Evolutionary conservation across 352 stramenopile species (phyloP), one percentile per base, ranked within the genome.

Genomic region (Phytophthora quininea): DNA sequence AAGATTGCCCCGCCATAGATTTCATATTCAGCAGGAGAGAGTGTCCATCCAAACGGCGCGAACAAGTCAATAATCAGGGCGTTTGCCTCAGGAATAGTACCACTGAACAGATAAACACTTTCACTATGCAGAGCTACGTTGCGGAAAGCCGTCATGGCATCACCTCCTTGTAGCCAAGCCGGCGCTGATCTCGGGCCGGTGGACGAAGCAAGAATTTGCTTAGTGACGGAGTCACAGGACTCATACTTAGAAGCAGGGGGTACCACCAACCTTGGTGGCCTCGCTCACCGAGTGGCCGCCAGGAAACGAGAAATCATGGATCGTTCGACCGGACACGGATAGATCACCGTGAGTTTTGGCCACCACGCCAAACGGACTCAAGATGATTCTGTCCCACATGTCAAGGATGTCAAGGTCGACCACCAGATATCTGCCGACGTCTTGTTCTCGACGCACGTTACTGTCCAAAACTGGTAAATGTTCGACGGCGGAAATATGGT

Each of bases 241-340:
- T 49, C 30, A 33, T 69, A 69, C 5, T 29, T 9, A n/a, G 59
- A 24, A 24, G 37, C 11, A 2, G 30, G 29, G n/a, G 49, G 50
- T 4, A 53, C 33, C 14, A 14, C 4, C 29, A 3, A 38, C 14
- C 8, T 48, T 40, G 2, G 49, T 67, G 4, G 10, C 11, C n/a
- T 54, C 61, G 43, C 58, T 68, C 24, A 68, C 24, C 1, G 61
- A 62, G 0, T 5, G 0, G 15, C 43, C 52, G 1, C 49, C 43
- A 7, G 61, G 62, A 24, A n/a, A 63, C 33, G 62, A 63, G 0
- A 69, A 10, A 38, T 63, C 54, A 32, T 69, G 62, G 29, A 69
- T 69, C 3, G 32, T 46, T 29, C 62, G 42, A 2, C 43, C 62
- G 11, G 33, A 35, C 10, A 24, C 48, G 0, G 11, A 5, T 0